Base-by-base conservation (phyloP, 805 yeast genomes). In the Yarrowia sp. region DNA sequence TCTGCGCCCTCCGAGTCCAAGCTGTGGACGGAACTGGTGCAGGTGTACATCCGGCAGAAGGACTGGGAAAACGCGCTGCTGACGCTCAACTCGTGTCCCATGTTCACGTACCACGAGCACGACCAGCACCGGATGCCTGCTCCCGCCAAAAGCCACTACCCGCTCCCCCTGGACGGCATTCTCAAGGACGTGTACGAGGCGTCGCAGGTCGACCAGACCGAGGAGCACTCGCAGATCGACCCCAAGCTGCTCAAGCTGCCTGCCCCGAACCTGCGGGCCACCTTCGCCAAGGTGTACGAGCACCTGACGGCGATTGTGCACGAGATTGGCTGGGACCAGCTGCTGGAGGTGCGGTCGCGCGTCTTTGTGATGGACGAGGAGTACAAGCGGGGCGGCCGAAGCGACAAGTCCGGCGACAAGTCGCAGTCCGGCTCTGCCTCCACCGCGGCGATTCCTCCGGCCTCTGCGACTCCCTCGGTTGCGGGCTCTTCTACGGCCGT, bases 361-460 rank as follows among this genome's bases (percentile, higher is more conserved):
- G 84, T 88, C 0, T 93, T 93, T 73, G 83, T 90, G 9, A 93
- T 93, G 91, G 89, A 85, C 68, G 84, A 81, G 39, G 93, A 88
- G 69, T 84, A 84, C 67, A 78, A 80, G 65, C 72, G 69, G 35
- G 63, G 70, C 6, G 70, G 72, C 7, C 64, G 70, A 10, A 24
- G 41, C 16, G 35, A 29, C 19, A 27, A 56, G 33, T 12, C 39
- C 2, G 18, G n/a, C n/a, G 36, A 18, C 27, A 24, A 53, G 41
- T 33, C 41, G 4, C 24, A 33, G 41, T 51, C 59, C 9, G 55
- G 38, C 3, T 47, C 55, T 9, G 55, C 55, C 1, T 55, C 61
- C 10, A 55, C 47, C 25, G 55, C 38, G 1, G 53, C 62, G 6
- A 31, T 41, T 16, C 33, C 62, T 9, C 62, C 62, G 13, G 39